phyloP scores from a whole-genome alignment of 345 rosid genomes.

The Salix udensis region DNA sequence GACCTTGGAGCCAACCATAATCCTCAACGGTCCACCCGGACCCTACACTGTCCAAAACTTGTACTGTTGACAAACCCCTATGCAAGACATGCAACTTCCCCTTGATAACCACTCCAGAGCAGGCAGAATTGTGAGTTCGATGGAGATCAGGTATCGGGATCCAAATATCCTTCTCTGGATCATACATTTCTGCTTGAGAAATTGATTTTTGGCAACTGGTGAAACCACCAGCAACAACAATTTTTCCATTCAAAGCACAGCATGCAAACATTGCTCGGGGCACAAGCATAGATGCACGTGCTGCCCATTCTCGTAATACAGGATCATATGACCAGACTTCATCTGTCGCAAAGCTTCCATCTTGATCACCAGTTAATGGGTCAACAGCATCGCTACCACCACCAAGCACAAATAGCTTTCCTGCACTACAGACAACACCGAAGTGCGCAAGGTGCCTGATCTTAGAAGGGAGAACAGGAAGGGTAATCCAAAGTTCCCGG shows the following conservation, averaged over 20 bases:
- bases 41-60: slow-evolving; percentile 60
- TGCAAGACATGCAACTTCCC: slow-evolving; percentile 81
- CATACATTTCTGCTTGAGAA: slow-evolving; percentile 90
- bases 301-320: slow-evolving; percentile 62
- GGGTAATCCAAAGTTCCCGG: slow-evolving; percentile 78
- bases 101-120: slow-evolving; percentile 67
- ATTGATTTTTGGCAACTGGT: slow-evolving; percentile 85
- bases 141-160: slow-evolving; percentile 75
- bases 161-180: slow-evolving; percentile 79
- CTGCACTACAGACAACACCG: slow-evolving; percentile 60
- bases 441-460: slow-evolving; percentile 83
- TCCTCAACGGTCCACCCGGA: slow-evolving; percentile 75
- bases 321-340: slow-evolving; percentile 97
- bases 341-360: slow-evolving; percentile 84
- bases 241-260: slow-evolving; percentile 73
- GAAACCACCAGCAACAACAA: slow-evolving; percentile 89
- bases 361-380: slow-evolving; percentile 86
- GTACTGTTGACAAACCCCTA: slow-evolving; percentile 83
- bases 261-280: slow-evolving; percentile 98
- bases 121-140: slow-evolving; percentile 81
- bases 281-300: slow-evolving; percentile 71
- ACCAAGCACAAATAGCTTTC: slow-evolving; percentile 83
- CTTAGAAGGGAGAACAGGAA: slow-evolving; percentile 83
- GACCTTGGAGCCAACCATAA: slow-evolving; percentile 81
- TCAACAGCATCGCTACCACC: slow-evolving; percentile 97